phyloP scores from a whole-genome alignment of 2,329 filamentous ascomycete species.

The Aspergillus texensis region DNA sequence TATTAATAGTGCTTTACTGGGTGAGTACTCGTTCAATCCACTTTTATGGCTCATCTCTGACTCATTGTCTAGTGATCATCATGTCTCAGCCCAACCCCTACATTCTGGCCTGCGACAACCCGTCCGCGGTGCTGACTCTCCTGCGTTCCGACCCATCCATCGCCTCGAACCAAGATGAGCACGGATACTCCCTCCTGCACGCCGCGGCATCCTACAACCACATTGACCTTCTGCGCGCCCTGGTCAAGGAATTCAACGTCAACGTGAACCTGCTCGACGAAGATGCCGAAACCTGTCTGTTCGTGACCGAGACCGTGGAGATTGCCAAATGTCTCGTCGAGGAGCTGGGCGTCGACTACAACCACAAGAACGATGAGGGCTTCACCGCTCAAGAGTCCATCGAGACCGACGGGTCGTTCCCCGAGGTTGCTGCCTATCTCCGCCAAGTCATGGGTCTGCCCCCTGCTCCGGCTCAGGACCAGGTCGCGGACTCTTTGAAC shows the following conservation, averaged over 20 bases:
- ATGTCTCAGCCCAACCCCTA: constrained; percentile 62
- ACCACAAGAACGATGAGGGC: constrained; percentile 70
- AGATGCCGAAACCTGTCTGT: constrained; percentile 91
- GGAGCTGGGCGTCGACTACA: constrained; percentile 72
- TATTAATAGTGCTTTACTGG: neutral
- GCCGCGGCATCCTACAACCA: constrained; percentile 93
- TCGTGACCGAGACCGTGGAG: constrained; percentile 80
- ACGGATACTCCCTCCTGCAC: constrained; percentile 93
- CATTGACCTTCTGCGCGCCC: constrained; percentile 71
- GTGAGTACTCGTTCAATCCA: too few relatives aligned
- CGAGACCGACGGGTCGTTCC: constrained; percentile 74
- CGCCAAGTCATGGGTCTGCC: constrained; percentile 39
- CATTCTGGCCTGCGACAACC: constrained; percentile 80
- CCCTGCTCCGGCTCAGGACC: constrained; percentile 26
- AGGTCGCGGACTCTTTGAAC: constrained; percentile 39
- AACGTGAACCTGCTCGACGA: constrained; percentile 83
- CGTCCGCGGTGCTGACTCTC: constrained; percentile 70
- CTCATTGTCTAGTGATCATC: constrained; percentile 9
- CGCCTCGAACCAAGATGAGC: constrained; percentile 78
- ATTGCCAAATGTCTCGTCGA: constrained; percentile 80
- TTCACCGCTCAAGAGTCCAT: constrained; percentile 82
- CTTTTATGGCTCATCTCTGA: constrained; percentile 6
- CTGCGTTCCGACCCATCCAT: constrained; percentile 74
- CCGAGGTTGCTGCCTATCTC: constrained; percentile 74
- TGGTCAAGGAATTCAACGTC: constrained; percentile 76